These are phyloP conservation scores for Fusarium sp. DNA, from an alignment of 2,329 filamentous ascomycete genomes.

Conservation along the genomic window DNA sequence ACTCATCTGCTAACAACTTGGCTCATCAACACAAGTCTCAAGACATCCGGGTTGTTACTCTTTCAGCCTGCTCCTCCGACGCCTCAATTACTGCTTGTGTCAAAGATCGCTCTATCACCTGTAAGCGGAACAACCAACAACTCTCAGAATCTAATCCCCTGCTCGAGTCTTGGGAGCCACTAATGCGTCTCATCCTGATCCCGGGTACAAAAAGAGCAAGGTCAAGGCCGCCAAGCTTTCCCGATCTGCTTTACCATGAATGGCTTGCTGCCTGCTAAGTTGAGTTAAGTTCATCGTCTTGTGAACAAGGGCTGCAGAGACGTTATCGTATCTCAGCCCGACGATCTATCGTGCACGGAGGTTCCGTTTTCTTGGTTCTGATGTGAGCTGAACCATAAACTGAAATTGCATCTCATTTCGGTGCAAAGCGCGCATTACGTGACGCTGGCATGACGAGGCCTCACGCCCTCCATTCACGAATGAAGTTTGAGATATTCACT, in stretches of 20 bases:
- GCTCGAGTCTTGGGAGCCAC: slow-evolving; percentile 30
- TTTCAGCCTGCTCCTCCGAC: slow-evolving; percentile 40
- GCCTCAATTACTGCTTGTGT: slow-evolving; percentile 33
- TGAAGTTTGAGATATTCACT: slow-evolving; percentile 13
- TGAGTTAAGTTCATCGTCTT: slow-evolving; percentile 1
- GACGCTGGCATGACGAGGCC: slow-evolving; percentile 41
- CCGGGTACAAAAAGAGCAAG: slow-evolving; percentile 23
- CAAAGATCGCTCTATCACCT: slow-evolving; percentile 6
- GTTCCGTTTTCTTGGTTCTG: slow-evolving; percentile 7
- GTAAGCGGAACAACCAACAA: slow-evolving; percentile 28
- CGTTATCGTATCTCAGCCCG: slow-evolving; percentile 20
- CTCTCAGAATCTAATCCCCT: background rate
- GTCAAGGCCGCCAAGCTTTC: slow-evolving; percentile 12
- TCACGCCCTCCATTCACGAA: slow-evolving; percentile 14
- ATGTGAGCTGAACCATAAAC: slow-evolving; percentile 13
- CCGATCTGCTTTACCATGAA: slow-evolving; percentile 18
- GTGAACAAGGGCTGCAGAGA: background rate
- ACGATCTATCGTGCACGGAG: slow-evolving; percentile 34
- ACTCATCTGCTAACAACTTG: background rate
- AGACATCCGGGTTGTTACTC: slow-evolving; percentile 22
- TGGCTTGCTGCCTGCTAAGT: slow-evolving; percentile 7
- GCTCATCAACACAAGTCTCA: slow-evolving; percentile 12
- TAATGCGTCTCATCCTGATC: slow-evolving; percentile 47
- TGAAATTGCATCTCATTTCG: slow-evolving; percentile 17
- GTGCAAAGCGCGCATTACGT: slow-evolving; percentile 35